Base-by-base conservation (phyloP, 2,329 filamentous ascomycete species). In the Fusarium sp. region DNA sequence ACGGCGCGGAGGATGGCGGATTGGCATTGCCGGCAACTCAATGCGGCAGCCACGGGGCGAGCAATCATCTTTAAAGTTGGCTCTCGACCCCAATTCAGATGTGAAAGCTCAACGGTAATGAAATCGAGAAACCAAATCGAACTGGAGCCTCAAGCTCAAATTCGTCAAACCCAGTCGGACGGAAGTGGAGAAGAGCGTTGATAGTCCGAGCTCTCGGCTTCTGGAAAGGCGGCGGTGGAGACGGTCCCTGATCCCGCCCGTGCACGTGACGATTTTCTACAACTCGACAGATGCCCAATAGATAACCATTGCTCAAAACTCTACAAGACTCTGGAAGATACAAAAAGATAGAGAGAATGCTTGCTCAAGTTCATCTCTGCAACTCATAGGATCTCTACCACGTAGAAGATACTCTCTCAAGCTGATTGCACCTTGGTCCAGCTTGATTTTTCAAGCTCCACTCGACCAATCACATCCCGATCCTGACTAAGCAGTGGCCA, bases 1-100 rank as follows among this genome's bases (percentile, higher is more conserved):
- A 83, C 72, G 16, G 82, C 81, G 60, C 79, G 73, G 31, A 82
- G 48, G 14, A 83, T 76, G 24, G 77, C 69, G 9, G 71, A 78
- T 65, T 81, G 80, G 39, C 82, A 83, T 27, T 78, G 76, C 18
- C 78, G 78, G 33, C 82, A 83, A 60, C 74, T 74, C 39, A 83
- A 65, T 64, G 78, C 75, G 39, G 80, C 73, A 52, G 78, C 63
- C 8, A 74, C 73, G 24, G 82, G 80, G 29, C 82, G 81, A 33
- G 76, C 61, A 57, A 83, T 76, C 81, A 82, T 83, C 4, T 71
- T 63, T 65, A 29, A 4, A 2, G 22, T 27, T 27, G 14, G 22
- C n/a, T 56, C 20, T 29, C 24, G 18, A n/a, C 22, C 24, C 29
- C 31, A 43, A n/a, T 33, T 18, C 20, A 22, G 29, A 33, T 37